phyloP scores from a whole-genome alignment of 1,284 basidiomycete species.

The Ustilago trichophora region DNA sequence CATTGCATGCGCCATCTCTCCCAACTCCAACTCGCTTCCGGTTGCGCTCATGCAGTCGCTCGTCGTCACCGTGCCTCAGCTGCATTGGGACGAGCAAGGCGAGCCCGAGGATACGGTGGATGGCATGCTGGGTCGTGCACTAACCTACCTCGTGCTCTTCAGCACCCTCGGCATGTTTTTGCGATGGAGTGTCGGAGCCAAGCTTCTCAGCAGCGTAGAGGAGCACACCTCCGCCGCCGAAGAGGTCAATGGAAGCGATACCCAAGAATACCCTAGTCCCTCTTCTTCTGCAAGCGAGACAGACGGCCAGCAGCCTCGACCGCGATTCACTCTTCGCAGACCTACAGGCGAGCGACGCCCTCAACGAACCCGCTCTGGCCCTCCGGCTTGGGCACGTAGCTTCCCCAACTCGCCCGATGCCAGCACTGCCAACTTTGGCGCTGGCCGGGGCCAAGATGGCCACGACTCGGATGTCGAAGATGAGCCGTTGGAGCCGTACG shows the following conservation, averaged over 20 bases:
- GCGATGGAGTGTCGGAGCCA: conserved; percentile 68
- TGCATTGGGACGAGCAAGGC: conserved; percentile 78
- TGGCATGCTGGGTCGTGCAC: conserved; percentile 87
- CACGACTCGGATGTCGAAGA: conserved; percentile 46
- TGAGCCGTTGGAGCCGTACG: conserved; percentile 46
- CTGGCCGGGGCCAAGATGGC: conserved; percentile 16
- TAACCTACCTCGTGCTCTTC: conserved; percentile 91
- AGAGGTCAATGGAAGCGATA: no score
- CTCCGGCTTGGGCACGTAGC: conserved; percentile 48
- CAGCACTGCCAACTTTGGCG: conserved; percentile 10
- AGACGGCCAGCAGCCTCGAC: conserved; percentile 4
- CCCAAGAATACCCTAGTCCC: not conserved
- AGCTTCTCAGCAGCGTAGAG: conserved; percentile 67
- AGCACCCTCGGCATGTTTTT: conserved; percentile 86
- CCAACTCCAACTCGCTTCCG: conserved; percentile 88
- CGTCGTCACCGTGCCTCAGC: conserved; percentile 81
- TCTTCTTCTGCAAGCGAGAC: conserved; percentile 4
- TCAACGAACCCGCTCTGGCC: conserved; percentile 22
- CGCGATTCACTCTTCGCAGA: conserved; percentile 44
- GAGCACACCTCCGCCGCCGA: conserved; percentile 54
- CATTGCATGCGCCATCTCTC: conserved; percentile 64
- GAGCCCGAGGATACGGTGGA: conserved; percentile 77
- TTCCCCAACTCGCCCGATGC: conserved; percentile 58
- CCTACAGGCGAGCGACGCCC: conserved; percentile 41
- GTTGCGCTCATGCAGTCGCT: conserved; percentile 91